Evolutionary conservation across 768 basidiomycete genomes (phyloP).

Genomic region (Auricularia sp.): DNA sequence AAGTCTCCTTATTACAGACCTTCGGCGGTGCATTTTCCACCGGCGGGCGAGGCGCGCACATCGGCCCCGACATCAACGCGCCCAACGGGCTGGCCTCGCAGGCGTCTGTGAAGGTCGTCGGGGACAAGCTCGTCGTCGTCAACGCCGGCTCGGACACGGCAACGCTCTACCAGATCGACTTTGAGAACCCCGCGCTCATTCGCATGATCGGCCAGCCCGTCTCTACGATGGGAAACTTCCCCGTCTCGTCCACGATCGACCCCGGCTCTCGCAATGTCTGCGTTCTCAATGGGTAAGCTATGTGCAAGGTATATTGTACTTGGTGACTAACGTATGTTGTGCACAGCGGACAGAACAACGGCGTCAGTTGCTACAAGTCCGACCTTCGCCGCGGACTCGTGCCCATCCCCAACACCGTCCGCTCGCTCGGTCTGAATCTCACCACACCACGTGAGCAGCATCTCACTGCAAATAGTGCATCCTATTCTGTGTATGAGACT

Average conservation of each 20-base stretch:
- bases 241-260: conserved; percentile 25
- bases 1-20: neutral
- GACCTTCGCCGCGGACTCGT: conserved; percentile 32
- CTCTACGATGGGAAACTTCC: conserved; percentile 17
- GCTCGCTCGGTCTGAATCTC: conserved; percentile 36
- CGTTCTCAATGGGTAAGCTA: conserved; percentile 32
- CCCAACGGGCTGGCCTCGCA: neutral
- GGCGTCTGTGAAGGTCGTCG: neutral
- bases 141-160: conserved; percentile 22
- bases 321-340: neutral
- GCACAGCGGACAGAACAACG: neutral
- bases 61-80: neutral
- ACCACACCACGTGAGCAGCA: conserved; percentile 41
- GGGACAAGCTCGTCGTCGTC: neutral
- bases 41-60: neutral
- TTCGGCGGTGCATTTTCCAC: neutral
- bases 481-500: no score
- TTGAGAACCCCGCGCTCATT: conserved; percentile 15
- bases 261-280: conserved; percentile 23
- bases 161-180: conserved; percentile 25
- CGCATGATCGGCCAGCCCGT: conserved; percentile 14
- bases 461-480: no score
- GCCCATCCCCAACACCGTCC: conserved; percentile 30
- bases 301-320: conserved; percentile 26
- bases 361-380: conserved; percentile 20